Percentiles rank a stretch among this genome's conserved stretches.
phyloP scores from a whole-genome alignment of 2,329 filamentous ascomycete species.

The Corinectria fuckeliana region DNA sequence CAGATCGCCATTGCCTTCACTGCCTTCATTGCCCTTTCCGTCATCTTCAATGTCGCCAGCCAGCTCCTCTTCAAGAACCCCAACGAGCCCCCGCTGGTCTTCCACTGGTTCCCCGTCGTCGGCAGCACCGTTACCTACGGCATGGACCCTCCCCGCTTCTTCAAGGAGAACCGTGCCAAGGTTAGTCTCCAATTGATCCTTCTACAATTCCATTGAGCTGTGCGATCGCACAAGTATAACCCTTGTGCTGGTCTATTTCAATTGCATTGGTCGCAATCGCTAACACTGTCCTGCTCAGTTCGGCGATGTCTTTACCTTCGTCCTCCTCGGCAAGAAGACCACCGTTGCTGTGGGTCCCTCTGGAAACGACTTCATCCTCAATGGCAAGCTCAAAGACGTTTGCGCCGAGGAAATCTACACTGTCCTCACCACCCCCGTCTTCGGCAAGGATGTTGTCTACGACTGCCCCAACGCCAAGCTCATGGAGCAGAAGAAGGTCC shows the following conservation, averaged over 20 bases:
- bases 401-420: conserved; percentile 91
- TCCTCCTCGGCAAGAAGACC: conserved; percentile 87
- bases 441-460: conserved; percentile 87
- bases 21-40: conserved; percentile 57
- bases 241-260: neutral
- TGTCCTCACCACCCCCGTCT: conserved; percentile 74
- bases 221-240: neutral
- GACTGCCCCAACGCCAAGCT: conserved; percentile 90
- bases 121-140: conserved; percentile 94
- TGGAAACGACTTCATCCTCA: conserved; percentile 91
- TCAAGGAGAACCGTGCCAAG: conserved; percentile 77
- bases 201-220: neutral
- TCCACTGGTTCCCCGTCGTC: conserved; percentile 82
- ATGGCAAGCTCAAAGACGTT: conserved; percentile 88
- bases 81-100: conserved; percentile 81
- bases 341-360: conserved; percentile 83
- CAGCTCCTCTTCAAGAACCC: conserved; percentile 84
- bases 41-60: conserved; percentile 79
- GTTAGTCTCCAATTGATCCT: conserved; percentile 51
- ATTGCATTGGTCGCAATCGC: neutral
- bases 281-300: conserved; percentile 58
- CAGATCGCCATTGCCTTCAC: conserved; percentile 55
- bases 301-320: conserved; percentile 88
- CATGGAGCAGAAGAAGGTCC: conserved; percentile 95
- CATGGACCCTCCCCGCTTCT: conserved; percentile 92